Evolutionary conservation across 495 filamentous ascomycete genomes (phyloP), one percentile per base, ranked within the genome.

Genomic region (Tuber melanosporum): DNA sequence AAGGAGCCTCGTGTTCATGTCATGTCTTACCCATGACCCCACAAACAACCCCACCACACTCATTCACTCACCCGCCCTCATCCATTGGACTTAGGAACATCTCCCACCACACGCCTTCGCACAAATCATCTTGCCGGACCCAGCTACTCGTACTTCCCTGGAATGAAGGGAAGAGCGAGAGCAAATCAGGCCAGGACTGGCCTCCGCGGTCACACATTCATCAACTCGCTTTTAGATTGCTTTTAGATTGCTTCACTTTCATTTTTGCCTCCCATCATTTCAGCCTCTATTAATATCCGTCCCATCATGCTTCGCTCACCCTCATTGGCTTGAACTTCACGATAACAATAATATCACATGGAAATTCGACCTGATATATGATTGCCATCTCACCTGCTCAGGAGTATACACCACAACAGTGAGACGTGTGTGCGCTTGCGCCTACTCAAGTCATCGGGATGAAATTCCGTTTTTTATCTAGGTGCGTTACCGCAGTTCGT

Each of bases 21-120:
- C 52, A 62, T 62, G 52, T 62, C 52, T 62, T 32, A 62, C n/a
- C n/a, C n/a, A 62, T 62, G 52, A 32, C 52, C 52, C n/a, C 52
- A 32, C 14, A 32, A 14, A 26, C 52, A n/a, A 2, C n/a, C 10
- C 52, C 52, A 62, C 52, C 26, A n/a, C 2, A 26, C 22, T 32
- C 52, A 15, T 32, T 62, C 52, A 26, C 52, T 26, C 52, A 14
- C n/a, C 3, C n/a, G 10, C n/a, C n/a, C 22, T 26, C 22, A 32
- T 32, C 2, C n/a, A 62, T 32, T 41, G 39, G 39, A 41, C 39
- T 41, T 41, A 41, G 0, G 52, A 62, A 62, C 52, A 62, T 62
- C 52, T 26, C 52, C 2, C 39, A 41, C 39, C 39, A 41, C 26
- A 52, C 2, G 10, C 14, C 52, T 62, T 62, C 52, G n/a, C 52